Base-by-base conservation (phyloP, 2,329 filamentous ascomycete species). In the Cladophialophora immunda region DNA sequence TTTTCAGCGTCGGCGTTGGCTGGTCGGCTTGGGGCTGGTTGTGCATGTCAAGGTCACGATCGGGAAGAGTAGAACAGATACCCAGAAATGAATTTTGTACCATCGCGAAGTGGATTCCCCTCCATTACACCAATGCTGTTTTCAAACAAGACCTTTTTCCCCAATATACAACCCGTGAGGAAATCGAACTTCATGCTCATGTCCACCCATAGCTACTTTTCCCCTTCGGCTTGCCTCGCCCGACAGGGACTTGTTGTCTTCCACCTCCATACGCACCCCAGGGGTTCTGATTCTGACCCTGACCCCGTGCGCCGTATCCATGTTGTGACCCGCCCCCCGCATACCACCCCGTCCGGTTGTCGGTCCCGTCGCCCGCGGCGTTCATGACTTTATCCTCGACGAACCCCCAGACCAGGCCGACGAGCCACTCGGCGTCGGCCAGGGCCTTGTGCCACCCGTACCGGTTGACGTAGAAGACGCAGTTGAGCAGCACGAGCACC, bases 1-100 rank as follows among this genome's bases (percentile, higher is more conserved):
- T 41, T 54, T 70, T 62, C 38, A 73, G 70, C 70, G 67, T 62
- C 22, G 71, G 71, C 69, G 71, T 71, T 70, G 70, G 25, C 11
- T 8, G 69, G 25, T 19, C 8, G 69, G 29, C 15, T 60, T 38
- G 36, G 32, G 30, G 55, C 34, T 47, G 22, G 34, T 29, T n/a
- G 55, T n/a, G 19, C 22, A 4, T 52, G 27, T 8, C 36, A 22
- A 6, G 41, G 22, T 22, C 29, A 30, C 5, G 9, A 13, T 11
- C 17, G 57, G 30, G 13, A 15, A 25, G 22, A 50, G 4, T 50
- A 27, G 34, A 13, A 15, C 17, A 62, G 34, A 61, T 62, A 66
- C 61, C 61, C 59, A 19, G 45, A 9, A 38, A 58, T 34, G n/a
- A 47, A 47, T 22, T 22, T 2, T n/a, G 8, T 27, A 27, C 27